Percentiles rank a stretch among this genome's conserved stretches.
Conservation (phyloP, 73 alveolate genomes). For the Paramecium octaurelia region DNA sequence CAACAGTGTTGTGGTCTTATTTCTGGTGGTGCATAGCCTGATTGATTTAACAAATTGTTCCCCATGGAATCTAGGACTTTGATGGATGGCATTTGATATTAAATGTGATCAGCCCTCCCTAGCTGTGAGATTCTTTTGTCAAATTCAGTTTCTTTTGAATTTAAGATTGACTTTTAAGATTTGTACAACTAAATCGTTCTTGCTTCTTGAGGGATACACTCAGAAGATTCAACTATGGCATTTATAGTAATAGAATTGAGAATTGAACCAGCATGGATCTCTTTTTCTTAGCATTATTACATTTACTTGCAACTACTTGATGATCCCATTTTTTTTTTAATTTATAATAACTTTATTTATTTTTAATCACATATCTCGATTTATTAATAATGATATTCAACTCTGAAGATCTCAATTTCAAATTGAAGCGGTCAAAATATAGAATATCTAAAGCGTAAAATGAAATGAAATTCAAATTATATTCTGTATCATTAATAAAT, state of each 20-base stretch:
- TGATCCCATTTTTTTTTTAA: not conserved
- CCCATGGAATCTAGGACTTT: slow-evolving; percentile 2
- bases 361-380: not conserved
- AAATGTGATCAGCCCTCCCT: not conserved
- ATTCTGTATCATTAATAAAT: not conserved
- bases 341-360: not conserved
- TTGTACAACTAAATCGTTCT: not conserved
- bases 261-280: not conserved
- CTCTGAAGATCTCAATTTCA: not conserved
- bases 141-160: not conserved
- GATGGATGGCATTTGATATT: not conserved
- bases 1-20: not conserved
- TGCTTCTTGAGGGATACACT: not conserved
- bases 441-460: not conserved
- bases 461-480: not conserved
- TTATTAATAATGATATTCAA: not conserved
- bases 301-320: not conserved
- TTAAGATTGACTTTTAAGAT: not conserved
- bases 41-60: not conserved
- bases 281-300: not conserved
- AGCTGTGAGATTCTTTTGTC: not conserved
- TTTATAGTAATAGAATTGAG: not conserved
- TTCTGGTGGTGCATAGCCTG: not conserved
- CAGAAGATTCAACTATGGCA: not conserved
- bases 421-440: not conserved